Conservation (phyloP, 768 basidiomycete species). For the Cystobasidium ongulense region DNA sequence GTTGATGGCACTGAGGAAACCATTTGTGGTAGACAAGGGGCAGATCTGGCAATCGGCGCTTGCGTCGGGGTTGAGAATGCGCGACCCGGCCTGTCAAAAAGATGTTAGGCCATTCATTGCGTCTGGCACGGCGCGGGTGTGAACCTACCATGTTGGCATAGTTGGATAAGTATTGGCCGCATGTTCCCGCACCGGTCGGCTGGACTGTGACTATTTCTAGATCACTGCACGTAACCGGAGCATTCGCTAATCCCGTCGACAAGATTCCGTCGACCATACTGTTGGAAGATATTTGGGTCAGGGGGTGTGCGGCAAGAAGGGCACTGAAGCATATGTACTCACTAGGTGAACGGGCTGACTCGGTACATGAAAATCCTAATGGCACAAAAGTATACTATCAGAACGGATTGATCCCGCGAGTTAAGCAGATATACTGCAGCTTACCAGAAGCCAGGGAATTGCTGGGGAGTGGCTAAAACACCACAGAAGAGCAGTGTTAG, state of each 20-base stretch:
- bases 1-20: constrained; percentile 49
- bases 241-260: constrained; percentile 42
- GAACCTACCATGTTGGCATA: constrained; percentile 55
- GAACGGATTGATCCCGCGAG: too few relatives aligned
- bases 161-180: constrained; percentile 51
- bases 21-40: constrained; percentile 54
- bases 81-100: constrained; percentile 33
- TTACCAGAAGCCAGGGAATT: constrained; percentile 43
- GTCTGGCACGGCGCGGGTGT: constrained; percentile 41
- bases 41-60: constrained; percentile 57
- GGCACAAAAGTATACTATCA: too few relatives aligned
- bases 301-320: neutral
- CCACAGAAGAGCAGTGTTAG: constrained; percentile 50
- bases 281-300: neutral
- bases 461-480: constrained; percentile 41
- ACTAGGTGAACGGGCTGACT: constrained; percentile 47
- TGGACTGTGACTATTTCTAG: constrained; percentile 58
- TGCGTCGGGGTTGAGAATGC: constrained; percentile 50
- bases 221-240: constrained; percentile 51
- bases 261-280: constrained; percentile 39
- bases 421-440: neutral
- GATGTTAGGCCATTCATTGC: neutral
- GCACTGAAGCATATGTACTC: neutral
- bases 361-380: constrained; percentile 46
- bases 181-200: constrained; percentile 55